Evolutionary conservation across 805 yeast species (phyloP), one percentile per base, ranked within the genome.

Genomic region (Yarrowia bubula): DNA sequence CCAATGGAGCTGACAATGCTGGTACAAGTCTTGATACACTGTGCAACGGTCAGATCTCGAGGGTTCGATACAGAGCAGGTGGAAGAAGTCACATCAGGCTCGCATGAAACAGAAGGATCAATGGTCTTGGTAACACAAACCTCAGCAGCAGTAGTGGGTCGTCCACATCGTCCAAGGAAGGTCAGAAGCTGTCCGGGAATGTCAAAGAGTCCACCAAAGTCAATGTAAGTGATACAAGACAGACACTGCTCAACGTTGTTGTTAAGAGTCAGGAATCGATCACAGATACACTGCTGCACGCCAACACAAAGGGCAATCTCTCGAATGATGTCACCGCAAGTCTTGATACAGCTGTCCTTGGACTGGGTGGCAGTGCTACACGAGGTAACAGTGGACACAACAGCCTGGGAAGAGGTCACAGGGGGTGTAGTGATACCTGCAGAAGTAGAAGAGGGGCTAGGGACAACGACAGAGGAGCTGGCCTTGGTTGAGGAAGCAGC

Each of bases 91-190:
- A 33, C 39, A 14, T 42, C 63, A 14, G 63, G 63, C 51, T 15
- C 22, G 14, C 63, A 57, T 1, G 63, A 17, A 4, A 57, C 51
- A 5, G 33, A 8, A 13, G 63, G 63, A 8, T 43, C 63, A 33
- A 57, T 35, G 8, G 63, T 57, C 46, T 53, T 38, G 11, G 60
- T 53, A 8, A 53, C 60, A 39, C 60, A 53, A 8, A 53, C 60
- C 7, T 53, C 60, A 15, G 43, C 7, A 7, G 60, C 46, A 10
- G 60, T 53, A 5, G 60, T 53, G 17, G 60, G 38, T 13, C 46
- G 44, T 13, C 42, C 57, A 18, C 57, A 50, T 2, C 57, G 14
- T 3, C 57, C 57, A 8, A 50, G 8, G 57, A 50, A 50, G 6
- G 7, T 50, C 8, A 50, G 57, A 14, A 50, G 42, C 22, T 50